phyloP scores from a whole-genome alignment of 805 yeast genomes.

The Zygotorulaspora florentina region DNA sequence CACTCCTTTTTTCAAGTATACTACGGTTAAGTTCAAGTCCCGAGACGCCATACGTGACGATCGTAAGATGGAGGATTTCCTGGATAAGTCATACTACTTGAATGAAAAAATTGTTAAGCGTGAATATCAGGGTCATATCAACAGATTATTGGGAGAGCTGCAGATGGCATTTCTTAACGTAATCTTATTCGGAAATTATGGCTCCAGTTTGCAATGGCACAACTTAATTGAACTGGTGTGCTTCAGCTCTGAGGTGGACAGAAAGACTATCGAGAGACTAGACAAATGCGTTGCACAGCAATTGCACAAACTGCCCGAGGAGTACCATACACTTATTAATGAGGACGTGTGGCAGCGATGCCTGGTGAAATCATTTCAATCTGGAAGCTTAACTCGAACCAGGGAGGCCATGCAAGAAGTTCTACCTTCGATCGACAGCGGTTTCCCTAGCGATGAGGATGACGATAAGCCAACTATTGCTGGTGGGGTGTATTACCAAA shows the following conservation, averaged over 20 bases:
- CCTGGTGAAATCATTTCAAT: conserved; percentile 16
- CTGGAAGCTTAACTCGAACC: conserved; percentile 3
- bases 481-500: conserved; percentile 17
- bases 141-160: conserved; percentile 48
- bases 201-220: conserved; percentile 64
- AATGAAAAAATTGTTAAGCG: conserved; percentile 31
- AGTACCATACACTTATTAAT: conserved; percentile 26
- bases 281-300: conserved; percentile 23
- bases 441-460: conserved; percentile 13
- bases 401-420: conserved; percentile 2
- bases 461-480: conserved; percentile 20
- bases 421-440: conserved; percentile 4
- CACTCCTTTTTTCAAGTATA: conserved; percentile 20
- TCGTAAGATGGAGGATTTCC: conserved; percentile 46
- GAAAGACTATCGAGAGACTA: conserved; percentile 6
- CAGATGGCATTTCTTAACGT: conserved; percentile 48
- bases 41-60: conserved; percentile 29
- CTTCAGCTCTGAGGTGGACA: conserved; percentile 15
- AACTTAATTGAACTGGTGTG: conserved; percentile 41
- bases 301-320: conserved; percentile 22
- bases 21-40: conserved; percentile 28
- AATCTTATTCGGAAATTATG: conserved; percentile 55
- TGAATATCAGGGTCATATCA: conserved; percentile 26
- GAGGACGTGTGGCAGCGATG: conserved; percentile 19
- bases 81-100: conserved; percentile 63